Evolutionary conservation across 1,284 basidiomycete genomes (phyloP).

Genomic region (Puccinia horiana): DNA sequence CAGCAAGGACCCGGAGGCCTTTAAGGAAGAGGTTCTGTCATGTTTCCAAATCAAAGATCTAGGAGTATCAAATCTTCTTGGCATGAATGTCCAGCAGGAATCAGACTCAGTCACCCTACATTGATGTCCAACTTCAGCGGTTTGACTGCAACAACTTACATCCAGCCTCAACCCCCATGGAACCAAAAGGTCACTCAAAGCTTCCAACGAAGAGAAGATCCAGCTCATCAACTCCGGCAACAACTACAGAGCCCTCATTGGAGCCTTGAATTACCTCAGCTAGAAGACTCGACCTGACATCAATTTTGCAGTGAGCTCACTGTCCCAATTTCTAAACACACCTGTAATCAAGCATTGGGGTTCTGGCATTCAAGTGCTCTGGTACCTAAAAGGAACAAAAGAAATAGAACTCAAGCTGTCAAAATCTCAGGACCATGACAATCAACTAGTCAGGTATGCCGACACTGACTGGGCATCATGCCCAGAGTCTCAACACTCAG

Average conservation of each 20-base stretch:
- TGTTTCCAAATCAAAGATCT: not conserved
- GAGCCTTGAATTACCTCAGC: not conserved
- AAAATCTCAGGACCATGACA: not conserved
- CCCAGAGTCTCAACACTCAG: slow-evolving; percentile 56
- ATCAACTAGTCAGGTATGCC: slow-evolving; percentile 58
- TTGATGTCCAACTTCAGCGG: not conserved
- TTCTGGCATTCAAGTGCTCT: not conserved
- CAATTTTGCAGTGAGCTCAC: not conserved
- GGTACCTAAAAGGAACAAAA: slow-evolving; percentile 49
- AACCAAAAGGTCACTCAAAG: no score
- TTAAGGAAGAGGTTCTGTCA: no score
- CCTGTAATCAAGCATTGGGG: not conserved
- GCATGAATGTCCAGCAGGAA: not conserved
- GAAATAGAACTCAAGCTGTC: slow-evolving; percentile 53
- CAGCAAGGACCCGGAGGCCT: no score
- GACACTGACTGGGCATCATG: slow-evolving; percentile 62
- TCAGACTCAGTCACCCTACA: not conserved
- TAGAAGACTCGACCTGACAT: no score
- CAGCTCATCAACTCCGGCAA: no score
- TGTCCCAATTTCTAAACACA: not conserved
- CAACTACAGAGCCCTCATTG: not conserved
- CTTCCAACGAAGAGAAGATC: no score
- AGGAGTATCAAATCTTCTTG: not conserved
- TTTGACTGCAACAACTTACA: not conserved
- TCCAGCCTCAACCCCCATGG: not conserved